Conservation (phyloP, 306 rosid species). For the Urtica urens region DNA sequence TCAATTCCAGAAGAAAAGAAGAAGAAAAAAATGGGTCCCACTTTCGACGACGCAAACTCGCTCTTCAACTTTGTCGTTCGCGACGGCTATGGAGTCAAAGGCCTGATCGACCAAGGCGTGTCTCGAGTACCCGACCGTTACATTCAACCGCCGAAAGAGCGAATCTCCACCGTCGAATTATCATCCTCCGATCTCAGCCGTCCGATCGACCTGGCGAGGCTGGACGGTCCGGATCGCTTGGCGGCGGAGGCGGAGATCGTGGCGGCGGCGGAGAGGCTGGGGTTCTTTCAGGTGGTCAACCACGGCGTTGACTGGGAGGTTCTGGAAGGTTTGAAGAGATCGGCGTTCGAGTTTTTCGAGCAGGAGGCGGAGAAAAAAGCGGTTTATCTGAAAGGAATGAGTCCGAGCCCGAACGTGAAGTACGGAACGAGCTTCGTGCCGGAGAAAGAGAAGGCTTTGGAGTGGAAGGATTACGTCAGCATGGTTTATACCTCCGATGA, state of each 20-base stretch:
- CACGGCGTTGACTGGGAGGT: conserved; percentile 44
- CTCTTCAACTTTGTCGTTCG: conserved; percentile 39
- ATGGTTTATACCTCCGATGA: conserved; percentile 40
- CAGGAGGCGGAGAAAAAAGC: conserved; percentile 33
- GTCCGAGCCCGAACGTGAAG: conserved; percentile 31
- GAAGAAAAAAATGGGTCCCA: conserved; percentile 29
- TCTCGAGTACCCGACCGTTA: conserved; percentile 40
- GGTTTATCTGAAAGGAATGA: conserved; percentile 20
- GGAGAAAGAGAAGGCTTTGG: conserved; percentile 50
- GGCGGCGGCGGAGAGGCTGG: conserved; percentile 39
- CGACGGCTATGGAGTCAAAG: conserved; percentile 58
- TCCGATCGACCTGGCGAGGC: conserved; percentile 42
- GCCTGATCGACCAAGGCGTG: conserved; percentile 42
- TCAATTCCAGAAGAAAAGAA: too few relatives aligned
- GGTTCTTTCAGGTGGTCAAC: conserved; percentile 55
- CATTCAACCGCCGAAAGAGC: conserved; percentile 39
- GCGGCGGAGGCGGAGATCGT: conserved; percentile 30
- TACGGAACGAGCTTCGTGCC: conserved; percentile 60
- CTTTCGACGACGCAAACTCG: conserved; percentile 19
- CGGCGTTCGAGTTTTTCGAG: conserved; percentile 39
- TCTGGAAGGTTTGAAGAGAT: conserved; percentile 29
- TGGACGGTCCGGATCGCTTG: conserved; percentile 36
- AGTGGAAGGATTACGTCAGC: conserved; percentile 53
- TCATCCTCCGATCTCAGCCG: conserved; percentile 6
- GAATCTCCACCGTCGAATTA: conserved; percentile 24